Base-by-base conservation (phyloP, 306 rosid species). In the Vicia villosa region DNA sequence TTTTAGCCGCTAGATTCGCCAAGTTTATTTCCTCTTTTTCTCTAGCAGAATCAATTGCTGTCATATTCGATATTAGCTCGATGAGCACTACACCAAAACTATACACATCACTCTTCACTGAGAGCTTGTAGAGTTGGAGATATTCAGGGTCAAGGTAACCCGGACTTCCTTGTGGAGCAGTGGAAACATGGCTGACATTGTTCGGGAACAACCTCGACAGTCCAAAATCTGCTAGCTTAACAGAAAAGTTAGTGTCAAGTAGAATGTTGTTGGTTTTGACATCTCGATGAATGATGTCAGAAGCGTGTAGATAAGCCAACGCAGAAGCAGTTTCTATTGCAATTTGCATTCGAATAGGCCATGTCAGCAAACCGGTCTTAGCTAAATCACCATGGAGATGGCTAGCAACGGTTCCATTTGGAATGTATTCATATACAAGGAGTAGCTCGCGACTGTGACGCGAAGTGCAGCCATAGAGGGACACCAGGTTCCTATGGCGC, bases 171-270 rank as follows among this genome's bases (percentile, higher is more conserved):
- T 87, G 96, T 49, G 97, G 96, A 61, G 87, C 79, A 10, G 94
- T 89, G 49, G 96, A 89, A 56, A 86, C 85, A 73, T 91, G 96
- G n/a, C 81, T 79, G 9, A 66, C 88, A 57, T 87, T 73, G 7
- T 28, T 40, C 1, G 97, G 94, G 69, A 87, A 77, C 50, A 85
- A 43, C 63, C 94, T 63, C 6, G 96, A 89, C 15, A 91, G 85
- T 34, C 97, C 97, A 50, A 89, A 91, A 41, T 91, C 97, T 62
- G 95, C 96, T 37, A 89, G 89, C 70, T 91, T 83, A 26, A 86
- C 84, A 0, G 82, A 64, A 36, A 84, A 87, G 24, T 76, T 80
- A 17, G 13, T 15, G 67, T 84, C 91, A 2, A 91, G 83, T 10
- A 87, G 87, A 50, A 91, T 82, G 86, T 91, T 91, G 69, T 49